These are phyloP conservation scores for Xanthoparmelia taractica DNA, from an alignment of 495 filamentous ascomycete genomes.

Conservation along the genomic window DNA sequence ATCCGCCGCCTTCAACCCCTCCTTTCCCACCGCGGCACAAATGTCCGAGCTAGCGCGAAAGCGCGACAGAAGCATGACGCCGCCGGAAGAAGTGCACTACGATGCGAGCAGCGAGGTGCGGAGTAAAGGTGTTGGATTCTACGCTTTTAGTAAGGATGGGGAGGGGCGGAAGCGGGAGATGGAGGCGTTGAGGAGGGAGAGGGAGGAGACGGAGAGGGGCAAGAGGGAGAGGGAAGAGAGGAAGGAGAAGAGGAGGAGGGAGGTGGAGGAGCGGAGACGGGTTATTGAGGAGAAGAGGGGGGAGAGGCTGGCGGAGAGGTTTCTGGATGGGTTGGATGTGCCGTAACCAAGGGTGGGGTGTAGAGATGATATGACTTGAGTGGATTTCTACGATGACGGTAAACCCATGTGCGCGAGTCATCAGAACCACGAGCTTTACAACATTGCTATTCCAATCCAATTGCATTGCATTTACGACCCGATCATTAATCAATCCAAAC, in stretches of 20 bases:
- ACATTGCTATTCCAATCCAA: not conserved
- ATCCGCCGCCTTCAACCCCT: constrained; percentile 66
- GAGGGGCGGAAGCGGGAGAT: constrained; percentile 63
- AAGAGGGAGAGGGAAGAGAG: constrained; percentile 45
- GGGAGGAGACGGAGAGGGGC: constrained; percentile 58
- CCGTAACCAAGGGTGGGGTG: not conserved
- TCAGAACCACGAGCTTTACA: not conserved
- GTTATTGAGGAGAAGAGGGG: constrained; percentile 53
- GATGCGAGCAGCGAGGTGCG: constrained; percentile 74
- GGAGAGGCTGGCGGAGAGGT: constrained; percentile 58
- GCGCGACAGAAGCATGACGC: constrained; percentile 66
- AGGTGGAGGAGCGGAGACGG: constrained; percentile 48
- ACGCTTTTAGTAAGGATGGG: constrained; percentile 68
- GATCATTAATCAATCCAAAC: not conserved
- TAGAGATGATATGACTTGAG: too few relatives aligned
- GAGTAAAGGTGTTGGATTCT: constrained; percentile 85
- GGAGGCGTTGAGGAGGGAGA: constrained; percentile 57
- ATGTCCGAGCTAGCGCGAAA: constrained; percentile 68
- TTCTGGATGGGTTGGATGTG: constrained; percentile 51
- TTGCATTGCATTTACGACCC: not conserved
- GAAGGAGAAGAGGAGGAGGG: constrained; percentile 40
- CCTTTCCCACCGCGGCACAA: constrained; percentile 46
- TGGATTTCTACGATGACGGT: not conserved
- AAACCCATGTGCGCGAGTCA: too few relatives aligned
- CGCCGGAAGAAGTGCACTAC: constrained; percentile 74